Evolutionary conservation across 305 asterid species (phyloP), one percentile per base, ranked within the genome.

Genomic region (Ilex paraguariensis): DNA sequence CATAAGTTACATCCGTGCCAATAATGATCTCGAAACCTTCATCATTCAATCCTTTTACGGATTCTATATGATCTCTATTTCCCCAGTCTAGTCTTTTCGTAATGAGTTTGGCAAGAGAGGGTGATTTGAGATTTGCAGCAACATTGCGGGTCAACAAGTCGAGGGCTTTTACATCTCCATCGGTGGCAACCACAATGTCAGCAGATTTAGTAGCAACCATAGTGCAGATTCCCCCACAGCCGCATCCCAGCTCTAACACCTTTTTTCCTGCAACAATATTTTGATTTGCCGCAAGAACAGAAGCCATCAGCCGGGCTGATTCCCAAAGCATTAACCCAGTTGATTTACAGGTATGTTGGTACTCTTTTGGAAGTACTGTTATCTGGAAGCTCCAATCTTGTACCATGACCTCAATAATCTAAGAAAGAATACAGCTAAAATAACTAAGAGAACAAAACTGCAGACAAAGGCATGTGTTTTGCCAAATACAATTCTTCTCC

Each of bases 241-340:
- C 99, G 60, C 86, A 71, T 48, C 99, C 99, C 45, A 93, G 87
- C 71, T 93, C 99, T 59, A 93, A 68, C 44, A 93, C 92, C 62
- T 80, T 79, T 72, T 78, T 90, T 44, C 88, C 84, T 3, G 92
- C 61, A 61, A 84, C 80, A 30, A 90, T 83, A 13, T 66, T 60
- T 10, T 51, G 87, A 66, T 90, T 86, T 67, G 88, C 73, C 21
- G 97, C 90, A 6, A 93, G 87, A 55, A 90, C 59, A 1, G 86
- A 79, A 42, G 96, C 92, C 97, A 93, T 93, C 58, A 93, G 62
- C 67, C 79, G 74, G 40, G 99, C 95, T 49, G 97, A 90, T 77
- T 90, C 99, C 99, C 99, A 93, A 48, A 93, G 82, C 95, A 93
- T 93, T 69, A 90, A 74, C 65, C 99, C 97, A 11, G 99, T 93